Conservation (phyloP, 345 rosid genomes). For the Hibiscus syriacus region DNA sequence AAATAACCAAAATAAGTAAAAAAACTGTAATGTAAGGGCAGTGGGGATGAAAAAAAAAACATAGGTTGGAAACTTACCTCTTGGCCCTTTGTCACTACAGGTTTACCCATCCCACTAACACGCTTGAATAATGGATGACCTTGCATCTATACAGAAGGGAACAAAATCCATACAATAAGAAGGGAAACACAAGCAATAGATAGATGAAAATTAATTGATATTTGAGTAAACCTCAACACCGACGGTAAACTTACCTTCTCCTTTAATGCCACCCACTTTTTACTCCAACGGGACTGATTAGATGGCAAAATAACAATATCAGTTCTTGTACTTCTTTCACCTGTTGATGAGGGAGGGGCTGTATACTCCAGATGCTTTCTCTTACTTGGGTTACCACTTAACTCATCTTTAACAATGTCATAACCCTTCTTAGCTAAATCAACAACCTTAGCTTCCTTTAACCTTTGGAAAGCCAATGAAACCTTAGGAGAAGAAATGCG, state of each 20-base stretch:
- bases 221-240: not conserved
- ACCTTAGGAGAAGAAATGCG: slow-evolving; percentile 60
- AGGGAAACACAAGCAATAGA: not conserved
- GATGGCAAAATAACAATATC: slow-evolving; percentile 58
- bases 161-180: slow-evolving; percentile 1
- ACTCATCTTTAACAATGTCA: slow-evolving; percentile 82
- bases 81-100: slow-evolving; percentile 79
- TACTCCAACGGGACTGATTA: slow-evolving; percentile 66
- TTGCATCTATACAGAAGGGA: slow-evolving; percentile 46
- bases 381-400: slow-evolving; percentile 50
- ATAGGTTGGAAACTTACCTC: slow-evolving; percentile 44
- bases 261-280: slow-evolving; percentile 62
- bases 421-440: slow-evolving; percentile 86
- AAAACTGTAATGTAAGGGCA: too few relatives aligned
- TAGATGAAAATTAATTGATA: not conserved
- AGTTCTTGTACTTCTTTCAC: slow-evolving; percentile 71
- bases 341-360: slow-evolving; percentile 56
- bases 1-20: too few relatives aligned
- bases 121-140: slow-evolving; percentile 65
- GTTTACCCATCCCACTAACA: slow-evolving; percentile 61
- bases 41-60: not conserved
- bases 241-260: slow-evolving; percentile 41
- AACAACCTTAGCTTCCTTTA: slow-evolving; percentile 60
- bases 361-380: slow-evolving; percentile 81
- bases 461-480: slow-evolving; percentile 48